phyloP scores from a whole-genome alignment of 768 basidiomycete species.

The Sistotremastrum suecicum region DNA sequence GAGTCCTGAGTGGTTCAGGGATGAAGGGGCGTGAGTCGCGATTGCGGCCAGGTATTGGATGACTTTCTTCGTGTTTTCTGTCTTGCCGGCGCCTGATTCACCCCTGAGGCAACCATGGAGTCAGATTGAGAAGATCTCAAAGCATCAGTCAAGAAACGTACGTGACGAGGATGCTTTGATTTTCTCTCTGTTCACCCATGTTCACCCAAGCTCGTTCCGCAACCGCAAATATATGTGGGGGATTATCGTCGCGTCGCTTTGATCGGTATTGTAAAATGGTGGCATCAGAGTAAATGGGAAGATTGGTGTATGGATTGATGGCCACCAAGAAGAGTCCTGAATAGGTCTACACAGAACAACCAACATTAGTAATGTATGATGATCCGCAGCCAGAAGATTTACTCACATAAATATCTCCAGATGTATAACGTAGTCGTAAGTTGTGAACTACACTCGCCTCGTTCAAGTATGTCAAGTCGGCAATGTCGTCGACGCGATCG shows the following conservation, averaged over 20 bases:
- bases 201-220: slow-evolving; percentile 97
- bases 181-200: slow-evolving; percentile 95
- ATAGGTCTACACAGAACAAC: slow-evolving; percentile 50
- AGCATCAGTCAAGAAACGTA: slow-evolving; percentile 26
- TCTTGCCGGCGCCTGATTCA: slow-evolving; percentile 98
- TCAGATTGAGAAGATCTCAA: slow-evolving; percentile 1
- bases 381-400: neutral
- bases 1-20: slow-evolving; percentile 43
- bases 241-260: slow-evolving; percentile 74
- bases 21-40: slow-evolving; percentile 51
- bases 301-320: slow-evolving; percentile 88
- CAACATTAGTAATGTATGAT: neutral
- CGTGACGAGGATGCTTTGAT: slow-evolving; percentile 98
- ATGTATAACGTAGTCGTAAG: slow-evolving; percentile 79
- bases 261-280: slow-evolving; percentile 85
- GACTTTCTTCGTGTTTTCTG: slow-evolving; percentile 98
- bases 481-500: slow-evolving; percentile 94
- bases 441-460: slow-evolving; percentile 99
- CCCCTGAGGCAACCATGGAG: slow-evolving; percentile 39
- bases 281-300: slow-evolving; percentile 83
- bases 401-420: slow-evolving; percentile 84
- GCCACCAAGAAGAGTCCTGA: slow-evolving; percentile 96
- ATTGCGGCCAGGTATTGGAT: slow-evolving; percentile 98
- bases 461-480: slow-evolving; percentile 93
- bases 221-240: slow-evolving; percentile 94